Percentiles rank a stretch among this genome's conserved stretches.
phyloP scores from a whole-genome alignment of 2,329 filamentous ascomycete species.

The Annulohypoxylon truncatum region DNA sequence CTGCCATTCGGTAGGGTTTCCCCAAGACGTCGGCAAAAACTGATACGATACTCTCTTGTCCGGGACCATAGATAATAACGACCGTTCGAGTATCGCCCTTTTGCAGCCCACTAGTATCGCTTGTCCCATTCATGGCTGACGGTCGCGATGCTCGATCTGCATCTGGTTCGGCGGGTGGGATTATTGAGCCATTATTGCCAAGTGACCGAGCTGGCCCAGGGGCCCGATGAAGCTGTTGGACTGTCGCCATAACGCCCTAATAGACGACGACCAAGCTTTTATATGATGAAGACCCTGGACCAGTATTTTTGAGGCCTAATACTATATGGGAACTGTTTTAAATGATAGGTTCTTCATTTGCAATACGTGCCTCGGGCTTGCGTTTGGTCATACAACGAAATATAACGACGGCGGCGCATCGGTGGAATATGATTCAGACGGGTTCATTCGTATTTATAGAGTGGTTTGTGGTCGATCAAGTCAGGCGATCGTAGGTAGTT shows the following conservation, averaged over 20 bases:
- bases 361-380: slow-evolving; percentile 18
- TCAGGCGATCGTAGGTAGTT: slow-evolving; percentile 14
- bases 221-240: slow-evolving; percentile 60
- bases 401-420: slow-evolving; percentile 15
- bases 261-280: slow-evolving; percentile 15
- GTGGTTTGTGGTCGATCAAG: slow-evolving; percentile 8
- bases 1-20: slow-evolving; percentile 73
- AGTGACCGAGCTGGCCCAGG: slow-evolving; percentile 62
- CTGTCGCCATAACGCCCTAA: slow-evolving; percentile 53
- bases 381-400: slow-evolving; percentile 4
- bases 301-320: slow-evolving; percentile 17
- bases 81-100: slow-evolving; percentile 69
- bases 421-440: slow-evolving; percentile 11
- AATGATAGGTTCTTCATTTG: slow-evolving; percentile 31
- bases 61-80: slow-evolving; percentile 75
- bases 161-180: slow-evolving; percentile 43
- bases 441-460: slow-evolving; percentile 3
- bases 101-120: slow-evolving; percentile 60
- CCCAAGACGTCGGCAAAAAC: slow-evolving; percentile 83
- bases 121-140: slow-evolving; percentile 50
- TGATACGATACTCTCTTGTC: slow-evolving; percentile 79
- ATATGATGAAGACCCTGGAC: neutral
- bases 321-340: slow-evolving; percentile 21
- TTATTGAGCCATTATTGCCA: slow-evolving; percentile 48
- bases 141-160: slow-evolving; percentile 40